phyloP scores from a whole-genome alignment of 495 filamentous ascomycete genomes.

The Daldinia vernicosa region DNA sequence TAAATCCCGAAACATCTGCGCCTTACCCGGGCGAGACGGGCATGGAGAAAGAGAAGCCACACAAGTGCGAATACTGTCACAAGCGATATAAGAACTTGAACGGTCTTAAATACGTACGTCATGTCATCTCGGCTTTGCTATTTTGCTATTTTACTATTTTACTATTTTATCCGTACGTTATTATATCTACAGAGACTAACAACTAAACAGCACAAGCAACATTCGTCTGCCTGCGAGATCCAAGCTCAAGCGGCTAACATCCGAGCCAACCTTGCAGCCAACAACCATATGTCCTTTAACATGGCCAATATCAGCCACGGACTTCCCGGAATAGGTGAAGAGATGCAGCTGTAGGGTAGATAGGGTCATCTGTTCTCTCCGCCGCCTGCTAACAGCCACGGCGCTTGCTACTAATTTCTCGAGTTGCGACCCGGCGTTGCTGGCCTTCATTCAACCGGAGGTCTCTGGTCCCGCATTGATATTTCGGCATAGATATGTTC shows the following conservation, averaged over 20 bases:
- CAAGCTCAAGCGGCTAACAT: slow-evolving; percentile 54
- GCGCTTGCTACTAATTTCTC: slow-evolving; percentile 10
- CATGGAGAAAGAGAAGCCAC: slow-evolving; percentile 99
- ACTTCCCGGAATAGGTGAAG: slow-evolving; percentile 60
- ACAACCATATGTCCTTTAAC: slow-evolving; percentile 46
- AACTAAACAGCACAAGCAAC: slow-evolving; percentile 71
- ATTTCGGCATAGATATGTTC: slow-evolving; percentile 46
- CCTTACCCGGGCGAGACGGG: slow-evolving; percentile 96
- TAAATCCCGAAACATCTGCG: slow-evolving; percentile 92
- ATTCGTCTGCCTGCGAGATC: slow-evolving; percentile 76
- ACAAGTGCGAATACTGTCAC: slow-evolving; percentile 94
- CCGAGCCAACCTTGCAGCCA: slow-evolving; percentile 49
- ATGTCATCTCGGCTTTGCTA: slow-evolving; percentile 22
- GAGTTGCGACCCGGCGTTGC: slow-evolving; percentile 19
- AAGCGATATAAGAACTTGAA: slow-evolving; percentile 99
- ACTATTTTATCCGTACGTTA: background rate
- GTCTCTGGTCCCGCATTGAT: slow-evolving; percentile 25
- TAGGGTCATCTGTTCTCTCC: slow-evolving; percentile 28
- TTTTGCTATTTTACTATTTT: background rate
- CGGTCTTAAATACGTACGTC: slow-evolving; percentile 82
- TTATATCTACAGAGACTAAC: slow-evolving; percentile 31
- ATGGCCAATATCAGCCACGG: slow-evolving; percentile 42
- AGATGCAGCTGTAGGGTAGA: slow-evolving; percentile 50
- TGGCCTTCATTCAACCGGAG: slow-evolving; percentile 7
- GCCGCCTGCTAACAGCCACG: background rate